Conservation (phyloP, 202 grass and related monocot genomes). For the Alloteropsis angusta region DNA sequence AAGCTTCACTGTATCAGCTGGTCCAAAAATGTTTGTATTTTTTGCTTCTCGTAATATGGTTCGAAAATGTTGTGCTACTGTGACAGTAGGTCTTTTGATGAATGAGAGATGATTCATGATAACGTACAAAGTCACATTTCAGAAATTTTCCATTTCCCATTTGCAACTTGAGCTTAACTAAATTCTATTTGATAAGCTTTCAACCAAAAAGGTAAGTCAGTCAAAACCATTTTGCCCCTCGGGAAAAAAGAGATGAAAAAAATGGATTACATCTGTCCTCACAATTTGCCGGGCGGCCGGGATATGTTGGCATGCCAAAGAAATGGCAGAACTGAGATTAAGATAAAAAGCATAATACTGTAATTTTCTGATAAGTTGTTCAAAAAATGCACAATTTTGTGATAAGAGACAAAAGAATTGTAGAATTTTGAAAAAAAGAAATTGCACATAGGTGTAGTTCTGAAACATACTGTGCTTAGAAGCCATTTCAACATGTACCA, state of each 20-base stretch:
- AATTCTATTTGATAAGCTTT: neutral
- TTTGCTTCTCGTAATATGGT: neutral
- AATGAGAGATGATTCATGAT: neutral
- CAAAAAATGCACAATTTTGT: neutral
- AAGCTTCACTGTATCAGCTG: neutral
- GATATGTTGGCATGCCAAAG: neutral
- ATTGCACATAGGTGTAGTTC: neutral
- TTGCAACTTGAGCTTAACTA: neutral
- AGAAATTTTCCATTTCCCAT: neutral
- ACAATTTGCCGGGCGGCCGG: too few relatives aligned
- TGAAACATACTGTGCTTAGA: neutral
- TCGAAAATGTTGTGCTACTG: neutral
- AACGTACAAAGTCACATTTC: neutral
- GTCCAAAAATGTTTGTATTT: neutral
- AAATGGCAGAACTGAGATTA: neutral
- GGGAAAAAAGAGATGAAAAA: neutral
- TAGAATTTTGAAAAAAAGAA: neutral
- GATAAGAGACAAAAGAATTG: neutral
- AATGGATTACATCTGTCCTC: neutral
- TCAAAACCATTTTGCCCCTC: neutral
- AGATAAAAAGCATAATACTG: neutral
- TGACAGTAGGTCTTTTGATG: neutral
- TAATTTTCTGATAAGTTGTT: neutral
- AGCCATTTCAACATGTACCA: neutral
- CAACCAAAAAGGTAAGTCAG: neutral